Base-by-base conservation (phyloP, 1,284 basidiomycete genomes). In the Microbotryum intermedium region DNA sequence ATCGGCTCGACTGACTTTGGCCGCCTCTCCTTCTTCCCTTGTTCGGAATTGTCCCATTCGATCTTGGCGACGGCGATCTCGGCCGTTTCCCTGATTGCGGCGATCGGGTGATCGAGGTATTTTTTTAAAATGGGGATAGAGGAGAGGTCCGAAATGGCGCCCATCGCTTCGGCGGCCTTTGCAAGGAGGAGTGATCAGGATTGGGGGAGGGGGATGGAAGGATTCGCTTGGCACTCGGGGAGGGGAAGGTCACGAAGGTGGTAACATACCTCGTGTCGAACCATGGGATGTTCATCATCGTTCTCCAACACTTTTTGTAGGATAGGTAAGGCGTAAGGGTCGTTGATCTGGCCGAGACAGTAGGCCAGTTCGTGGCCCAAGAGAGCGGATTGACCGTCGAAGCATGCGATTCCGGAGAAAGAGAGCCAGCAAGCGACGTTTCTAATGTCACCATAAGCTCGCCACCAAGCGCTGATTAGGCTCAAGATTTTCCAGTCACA, bases 321-420 rank as follows among this genome's bases (percentile, higher is more conserved):
- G 18, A 83, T 81, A 3, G 90, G 85, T 18, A 98, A 78, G 0
- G 94, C 95, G 11, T 79, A 79, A 0, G 76, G 72, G 51, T 82
- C 82, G 68, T 85, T 84, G 73, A 95, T 88, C 76, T 99, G 94
- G 0, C 94, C 94, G 1, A 99, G 82, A 66, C 93, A 94, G 74
- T 98, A 99, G 2, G 94, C 94, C 4, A 98, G 81, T 74, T 99
- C 94, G 75, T 99, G 94, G 74, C 97, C 97, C 52, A 99, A 82
- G 53, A 99, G 76, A 8, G 92, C 89, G 49, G 91, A 95, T 20
- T 85, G 82, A 74, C 95, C 92, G 42, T 78, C 75, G 73, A 97
- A 90, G 21, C 88, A 93, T 92, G 70, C 48, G 1, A n/a, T n/a
- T n/a, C n/a, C n/a, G n/a, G n/a, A n/a, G n/a, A n/a, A n/a, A n/a